Evolutionary conservation across 768 basidiomycete genomes (phyloP).

Genomic region (Boletellus ananiceps): DNA sequence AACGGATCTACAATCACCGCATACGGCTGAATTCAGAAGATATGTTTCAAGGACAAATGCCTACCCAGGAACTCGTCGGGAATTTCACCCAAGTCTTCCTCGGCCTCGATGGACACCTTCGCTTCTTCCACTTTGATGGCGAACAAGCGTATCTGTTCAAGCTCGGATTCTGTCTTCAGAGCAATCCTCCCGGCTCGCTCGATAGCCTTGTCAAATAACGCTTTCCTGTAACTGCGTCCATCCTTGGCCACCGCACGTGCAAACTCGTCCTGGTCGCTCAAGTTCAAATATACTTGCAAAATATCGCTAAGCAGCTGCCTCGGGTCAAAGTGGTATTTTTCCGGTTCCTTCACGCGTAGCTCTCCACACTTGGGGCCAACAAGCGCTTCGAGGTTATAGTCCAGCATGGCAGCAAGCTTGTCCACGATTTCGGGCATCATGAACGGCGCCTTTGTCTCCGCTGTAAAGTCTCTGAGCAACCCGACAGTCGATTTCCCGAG

Average conservation of each 20-base stretch:
- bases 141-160: slow-evolving; percentile 65
- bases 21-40: not conserved
- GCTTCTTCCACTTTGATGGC: slow-evolving; percentile 80
- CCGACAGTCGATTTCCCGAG: slow-evolving; percentile 88
- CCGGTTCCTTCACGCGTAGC: slow-evolving; percentile 77
- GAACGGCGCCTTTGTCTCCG: slow-evolving; percentile 87
- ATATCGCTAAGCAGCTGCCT: slow-evolving; percentile 79
- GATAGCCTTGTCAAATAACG: slow-evolving; percentile 77
- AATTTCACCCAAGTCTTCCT: slow-evolving; percentile 87
- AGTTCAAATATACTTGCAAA: slow-evolving; percentile 84
- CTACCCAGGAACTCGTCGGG: slow-evolving; percentile 94
- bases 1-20: slow-evolving; percentile 61
- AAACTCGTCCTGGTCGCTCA: slow-evolving; percentile 77
- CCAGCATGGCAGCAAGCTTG: slow-evolving; percentile 91
- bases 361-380: slow-evolving; percentile 87
- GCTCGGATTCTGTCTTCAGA: slow-evolving; percentile 75
- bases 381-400: slow-evolving; percentile 87
- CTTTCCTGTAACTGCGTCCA: slow-evolving; percentile 84
- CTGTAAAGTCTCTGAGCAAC: slow-evolving; percentile 87
- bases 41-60: slow-evolving; percentile 20
- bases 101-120: slow-evolving; percentile 75
- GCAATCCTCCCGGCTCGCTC: slow-evolving; percentile 54
- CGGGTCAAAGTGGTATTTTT: slow-evolving; percentile 88
- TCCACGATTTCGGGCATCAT: slow-evolving; percentile 96
- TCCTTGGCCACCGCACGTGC: slow-evolving; percentile 87